These are phyloP conservation scores for Tetracladium marchalianum DNA, from an alignment of 495 filamentous ascomycete genomes.

Conservation along the genomic window DNA sequence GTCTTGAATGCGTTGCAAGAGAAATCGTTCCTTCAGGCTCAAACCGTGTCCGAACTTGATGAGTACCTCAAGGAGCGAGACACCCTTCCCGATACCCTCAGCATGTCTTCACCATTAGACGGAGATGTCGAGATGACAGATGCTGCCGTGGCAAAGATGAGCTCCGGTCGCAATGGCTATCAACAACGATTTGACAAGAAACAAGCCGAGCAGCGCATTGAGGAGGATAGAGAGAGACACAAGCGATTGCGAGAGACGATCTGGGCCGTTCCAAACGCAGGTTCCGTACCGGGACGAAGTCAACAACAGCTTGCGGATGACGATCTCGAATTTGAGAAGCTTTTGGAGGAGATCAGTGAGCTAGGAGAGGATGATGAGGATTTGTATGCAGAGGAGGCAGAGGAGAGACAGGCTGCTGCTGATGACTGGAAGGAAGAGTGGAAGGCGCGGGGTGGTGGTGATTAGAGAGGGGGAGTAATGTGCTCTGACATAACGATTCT, in stretches of 20 bases:
- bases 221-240: conserved; percentile 92
- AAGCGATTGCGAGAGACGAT: conserved; percentile 82
- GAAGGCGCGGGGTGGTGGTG: not conserved
- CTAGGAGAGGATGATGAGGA: conserved; percentile 75
- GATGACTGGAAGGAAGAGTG: conserved; percentile 16
- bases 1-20: conserved; percentile 58
- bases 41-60: conserved; percentile 68
- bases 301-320: conserved; percentile 5
- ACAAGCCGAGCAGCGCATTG: conserved; percentile 89
- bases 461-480: no score
- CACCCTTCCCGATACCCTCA: conserved; percentile 6
- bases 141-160: conserved; percentile 22
- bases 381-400: conserved; percentile 59
- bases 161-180: conserved; percentile 6
- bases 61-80: conserved; percentile 62
- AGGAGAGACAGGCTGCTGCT: conserved; percentile 35
- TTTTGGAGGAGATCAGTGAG: conserved; percentile 75
- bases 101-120: conserved; percentile 16
- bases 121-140: conserved; percentile 23
- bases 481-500: no score
- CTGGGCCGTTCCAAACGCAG: conserved; percentile 62
- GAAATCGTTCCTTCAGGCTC: conserved; percentile 55
- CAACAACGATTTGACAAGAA: conserved; percentile 60
- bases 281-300: not conserved
- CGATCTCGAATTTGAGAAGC: conserved; percentile 57